Conservation (phyloP, 2,329 filamentous ascomycete species). For the Aspergillus arachidicola region DNA sequence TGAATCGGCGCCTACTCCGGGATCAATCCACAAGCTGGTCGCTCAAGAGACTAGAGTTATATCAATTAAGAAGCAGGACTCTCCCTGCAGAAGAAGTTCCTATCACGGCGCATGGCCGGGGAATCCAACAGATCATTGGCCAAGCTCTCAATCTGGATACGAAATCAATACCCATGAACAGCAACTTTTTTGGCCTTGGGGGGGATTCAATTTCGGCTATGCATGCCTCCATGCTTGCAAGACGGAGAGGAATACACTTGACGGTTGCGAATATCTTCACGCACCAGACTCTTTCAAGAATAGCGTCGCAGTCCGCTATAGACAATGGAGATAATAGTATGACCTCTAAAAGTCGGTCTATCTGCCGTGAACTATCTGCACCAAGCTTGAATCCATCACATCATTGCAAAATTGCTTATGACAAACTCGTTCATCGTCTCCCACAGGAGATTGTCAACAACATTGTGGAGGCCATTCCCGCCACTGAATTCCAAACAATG, state of each 20-base stretch:
- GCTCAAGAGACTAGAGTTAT: no score
- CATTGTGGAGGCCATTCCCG: not conserved
- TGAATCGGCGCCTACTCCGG: constrained; percentile 1
- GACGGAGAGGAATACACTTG: not conserved
- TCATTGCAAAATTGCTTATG: no score
- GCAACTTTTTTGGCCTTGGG: constrained; percentile 40
- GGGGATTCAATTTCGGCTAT: constrained; percentile 49
- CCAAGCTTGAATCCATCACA: no score
- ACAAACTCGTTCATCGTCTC: not conserved
- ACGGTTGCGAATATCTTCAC: not conserved
- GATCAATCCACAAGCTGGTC: not conserved
- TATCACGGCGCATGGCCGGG: no score
- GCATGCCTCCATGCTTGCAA: constrained; percentile 21
- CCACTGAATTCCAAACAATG: not conserved
- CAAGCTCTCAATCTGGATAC: not conserved
- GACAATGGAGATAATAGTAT: no score
- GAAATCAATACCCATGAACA: constrained; percentile 18
- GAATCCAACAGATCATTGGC: constrained; percentile 9
- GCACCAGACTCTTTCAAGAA: no score
- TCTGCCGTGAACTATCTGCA: no score
- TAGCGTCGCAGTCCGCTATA: no score
- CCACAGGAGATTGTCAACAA: not conserved
- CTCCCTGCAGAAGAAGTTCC: no score
- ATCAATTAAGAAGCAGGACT: no score
- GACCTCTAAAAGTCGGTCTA: no score